These are phyloP conservation scores for Citrus medica DNA, from an alignment of 345 rosid genomes.

Conservation along the genomic window DNA sequence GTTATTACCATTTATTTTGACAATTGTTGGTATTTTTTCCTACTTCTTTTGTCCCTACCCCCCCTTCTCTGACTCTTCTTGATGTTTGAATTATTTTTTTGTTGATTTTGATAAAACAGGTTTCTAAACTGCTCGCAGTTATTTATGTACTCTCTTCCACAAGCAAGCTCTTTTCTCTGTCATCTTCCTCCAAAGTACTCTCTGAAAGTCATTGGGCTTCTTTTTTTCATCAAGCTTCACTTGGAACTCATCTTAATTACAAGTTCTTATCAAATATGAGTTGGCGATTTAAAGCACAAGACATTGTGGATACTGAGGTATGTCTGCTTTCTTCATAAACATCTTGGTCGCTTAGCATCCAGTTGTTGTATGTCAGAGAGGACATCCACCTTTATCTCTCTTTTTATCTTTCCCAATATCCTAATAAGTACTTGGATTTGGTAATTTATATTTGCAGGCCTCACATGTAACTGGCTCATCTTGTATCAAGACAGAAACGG, in stretches of 20 bases:
- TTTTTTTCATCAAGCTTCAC: constrained; percentile 92
- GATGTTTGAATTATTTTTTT: constrained; percentile 7
- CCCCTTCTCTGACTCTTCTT: constrained; percentile 1
- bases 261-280: constrained; percentile 52
- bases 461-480: constrained; percentile 30
- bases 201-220: constrained; percentile 91
- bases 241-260: constrained; percentile 68
- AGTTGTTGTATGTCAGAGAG: neutral
- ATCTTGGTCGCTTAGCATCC: neutral
- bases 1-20: neutral
- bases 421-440: neutral
- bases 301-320: constrained; percentile 45
- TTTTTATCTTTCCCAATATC: neutral
- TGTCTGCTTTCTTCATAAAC: neutral
- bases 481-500: constrained; percentile 25
- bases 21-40: neutral
- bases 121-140: constrained; percentile 72
- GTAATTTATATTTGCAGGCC: constrained; percentile 40
- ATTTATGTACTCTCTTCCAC: constrained; percentile 60
- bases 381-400: neutral
- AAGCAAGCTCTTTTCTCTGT: constrained; percentile 37
- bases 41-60: neutral
- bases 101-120: constrained; percentile 37
- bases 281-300: constrained; percentile 28
- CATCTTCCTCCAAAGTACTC: constrained; percentile 43